phyloP scores from a whole-genome alignment of 2,329 filamentous ascomycete genomes.

The Akanthomyces dipterigenus region DNA sequence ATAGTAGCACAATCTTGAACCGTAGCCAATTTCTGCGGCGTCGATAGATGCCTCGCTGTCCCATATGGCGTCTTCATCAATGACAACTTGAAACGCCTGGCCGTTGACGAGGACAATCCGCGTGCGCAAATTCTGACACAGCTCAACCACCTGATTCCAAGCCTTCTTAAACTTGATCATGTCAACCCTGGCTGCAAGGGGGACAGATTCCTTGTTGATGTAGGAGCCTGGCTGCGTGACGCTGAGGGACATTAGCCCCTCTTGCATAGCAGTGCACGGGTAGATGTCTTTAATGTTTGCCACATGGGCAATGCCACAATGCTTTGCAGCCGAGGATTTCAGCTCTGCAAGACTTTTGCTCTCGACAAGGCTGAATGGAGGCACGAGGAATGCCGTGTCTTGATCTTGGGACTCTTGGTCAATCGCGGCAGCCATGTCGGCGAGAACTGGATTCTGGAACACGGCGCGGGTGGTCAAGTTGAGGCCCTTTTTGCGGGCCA shows the following conservation, averaged over 20 bases:
- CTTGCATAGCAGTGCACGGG: slow-evolving; percentile 23
- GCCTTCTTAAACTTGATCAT: slow-evolving; percentile 13
- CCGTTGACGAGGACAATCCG: slow-evolving; percentile 15
- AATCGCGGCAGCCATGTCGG: not conserved
- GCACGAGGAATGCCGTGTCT: not conserved
- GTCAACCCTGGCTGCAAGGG: slow-evolving; percentile 10
- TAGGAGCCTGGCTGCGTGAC: slow-evolving; percentile 20
- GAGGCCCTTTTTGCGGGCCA: slow-evolving; percentile 24
- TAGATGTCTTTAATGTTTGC: slow-evolving; percentile 29
- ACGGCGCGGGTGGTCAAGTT: not conserved
- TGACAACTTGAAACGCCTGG: slow-evolving; percentile 11
- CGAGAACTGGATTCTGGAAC: not conserved
- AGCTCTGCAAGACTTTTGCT: not conserved
- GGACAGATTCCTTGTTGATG: slow-evolving; percentile 13
- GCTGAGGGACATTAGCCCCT: slow-evolving; percentile 30
- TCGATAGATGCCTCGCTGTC: not conserved
- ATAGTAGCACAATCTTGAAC: not conserved
- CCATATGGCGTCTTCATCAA: slow-evolving; percentile 10
- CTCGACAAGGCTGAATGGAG: not conserved
- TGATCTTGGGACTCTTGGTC: not conserved
- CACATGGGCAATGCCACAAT: slow-evolving; percentile 16
- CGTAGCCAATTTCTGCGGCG: not conserved
- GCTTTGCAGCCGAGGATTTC: slow-evolving; percentile 13
- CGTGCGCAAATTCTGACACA: slow-evolving; percentile 17
- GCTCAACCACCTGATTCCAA: slow-evolving; percentile 15